Conservation (phyloP, 2,329 filamentous ascomycete species). For the Colletotrichum horii region DNA sequence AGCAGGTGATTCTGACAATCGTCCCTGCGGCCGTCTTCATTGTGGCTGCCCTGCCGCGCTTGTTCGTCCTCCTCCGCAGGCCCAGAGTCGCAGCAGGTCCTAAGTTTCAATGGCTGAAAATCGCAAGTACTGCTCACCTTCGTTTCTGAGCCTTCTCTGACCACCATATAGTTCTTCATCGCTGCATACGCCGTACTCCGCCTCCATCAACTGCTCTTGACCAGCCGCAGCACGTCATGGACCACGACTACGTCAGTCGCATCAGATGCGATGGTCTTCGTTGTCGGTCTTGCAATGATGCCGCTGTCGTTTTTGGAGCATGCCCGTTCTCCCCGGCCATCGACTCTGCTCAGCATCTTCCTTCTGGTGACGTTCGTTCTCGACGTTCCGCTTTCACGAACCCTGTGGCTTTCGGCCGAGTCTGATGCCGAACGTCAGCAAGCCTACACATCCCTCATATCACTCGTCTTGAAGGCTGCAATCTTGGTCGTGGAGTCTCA, state of each 20-base stretch:
- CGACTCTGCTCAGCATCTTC: conserved; percentile 4
- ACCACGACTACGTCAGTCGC: conserved; percentile 10
- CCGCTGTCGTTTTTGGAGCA: conserved; percentile 34
- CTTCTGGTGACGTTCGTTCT: not conserved
- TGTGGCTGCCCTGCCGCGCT: conserved; percentile 35
- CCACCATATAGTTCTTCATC: not conserved
- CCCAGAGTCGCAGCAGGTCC: conserved; percentile 38
- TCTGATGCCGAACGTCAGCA: not conserved
- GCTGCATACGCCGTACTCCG: not conserved
- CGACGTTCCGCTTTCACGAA: not conserved
- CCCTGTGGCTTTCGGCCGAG: not conserved
- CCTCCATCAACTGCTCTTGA: not conserved
- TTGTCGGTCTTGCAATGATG: conserved; percentile 29
- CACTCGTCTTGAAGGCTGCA: conserved; percentile 23
- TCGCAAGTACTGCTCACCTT: not conserved
- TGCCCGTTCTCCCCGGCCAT: conserved; percentile 30
- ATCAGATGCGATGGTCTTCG: conserved; percentile 30
- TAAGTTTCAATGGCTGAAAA: conserved; percentile 31
- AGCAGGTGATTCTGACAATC: conserved; percentile 50
- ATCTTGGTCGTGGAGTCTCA: conserved; percentile 25
- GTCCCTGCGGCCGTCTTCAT: conserved; percentile 46
- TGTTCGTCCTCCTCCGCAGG: conserved; percentile 34
- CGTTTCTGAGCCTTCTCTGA: not conserved
- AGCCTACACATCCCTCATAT: conserved; percentile 18
- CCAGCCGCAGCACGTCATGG: not conserved